phyloP scores from a whole-genome alignment of 2,329 filamentous ascomycete genomes.

The Calonectria ilicicola region DNA sequence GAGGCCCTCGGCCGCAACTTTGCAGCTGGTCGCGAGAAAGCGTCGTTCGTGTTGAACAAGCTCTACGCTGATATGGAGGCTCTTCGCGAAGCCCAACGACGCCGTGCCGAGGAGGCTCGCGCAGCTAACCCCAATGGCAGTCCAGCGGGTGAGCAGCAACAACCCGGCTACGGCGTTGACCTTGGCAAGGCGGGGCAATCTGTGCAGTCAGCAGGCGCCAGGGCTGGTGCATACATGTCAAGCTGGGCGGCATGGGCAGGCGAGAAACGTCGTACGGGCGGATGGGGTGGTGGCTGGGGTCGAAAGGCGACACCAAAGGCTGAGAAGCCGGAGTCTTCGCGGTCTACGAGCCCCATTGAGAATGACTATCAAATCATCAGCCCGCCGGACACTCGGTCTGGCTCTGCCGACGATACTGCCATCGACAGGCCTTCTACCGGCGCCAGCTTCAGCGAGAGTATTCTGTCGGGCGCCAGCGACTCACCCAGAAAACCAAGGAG shows the following conservation, averaged over 20 bases:
- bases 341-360: slow-evolving; percentile 52
- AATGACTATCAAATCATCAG: slow-evolving; percentile 53
- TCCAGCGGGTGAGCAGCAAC: slow-evolving; percentile 25
- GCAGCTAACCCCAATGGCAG: slow-evolving; percentile 29
- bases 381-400: slow-evolving; percentile 42
- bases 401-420: slow-evolving; percentile 44
- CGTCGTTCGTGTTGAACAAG: slow-evolving; percentile 86
- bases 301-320: slow-evolving; percentile 47
- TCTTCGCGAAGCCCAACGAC: slow-evolving; percentile 59
- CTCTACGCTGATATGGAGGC: slow-evolving; percentile 91
- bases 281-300: slow-evolving; percentile 57
- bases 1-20: slow-evolving; percentile 91
- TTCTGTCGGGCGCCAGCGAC: slow-evolving; percentile 54
- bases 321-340: slow-evolving; percentile 48
- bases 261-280: slow-evolving; percentile 77
- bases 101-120: slow-evolving; percentile 55
- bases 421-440: slow-evolving; percentile 50
- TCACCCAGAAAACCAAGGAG: slow-evolving; percentile 36
- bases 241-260: slow-evolving; percentile 79
- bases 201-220: slow-evolving; percentile 62
- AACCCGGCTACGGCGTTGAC: slow-evolving; percentile 35
- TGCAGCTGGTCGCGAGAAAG: slow-evolving; percentile 89
- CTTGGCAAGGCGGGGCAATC: slow-evolving; percentile 59
- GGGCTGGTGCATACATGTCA: slow-evolving; percentile 73
- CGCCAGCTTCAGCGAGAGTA: slow-evolving; percentile 59